phyloP scores from a whole-genome alignment of 345 rosid species.

The Nasturtium officinale region DNA sequence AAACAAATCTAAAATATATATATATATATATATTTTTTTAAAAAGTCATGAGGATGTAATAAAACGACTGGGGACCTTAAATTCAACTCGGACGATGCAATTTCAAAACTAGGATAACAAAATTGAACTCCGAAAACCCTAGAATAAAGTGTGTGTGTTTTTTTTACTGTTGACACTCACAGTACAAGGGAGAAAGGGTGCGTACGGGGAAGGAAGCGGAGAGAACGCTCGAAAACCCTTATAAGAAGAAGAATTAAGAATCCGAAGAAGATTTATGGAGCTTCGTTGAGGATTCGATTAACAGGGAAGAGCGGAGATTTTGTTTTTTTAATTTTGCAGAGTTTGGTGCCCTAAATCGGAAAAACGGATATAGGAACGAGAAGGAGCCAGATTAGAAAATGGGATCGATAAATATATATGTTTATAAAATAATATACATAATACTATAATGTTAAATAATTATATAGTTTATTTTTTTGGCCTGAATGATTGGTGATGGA shows the following conservation, averaged over 20 bases:
- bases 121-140: conserved; percentile 37
- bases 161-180: conserved; percentile 12
- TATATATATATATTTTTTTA: too few species aligned
- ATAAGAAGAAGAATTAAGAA: not conserved
- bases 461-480: not conserved
- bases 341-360: conserved; percentile 44
- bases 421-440: not conserved
- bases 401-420: conserved; percentile 12
- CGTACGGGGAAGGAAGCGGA: conserved; percentile 19
- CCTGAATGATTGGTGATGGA: conserved; percentile 37
- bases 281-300: not conserved
- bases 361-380: conserved; percentile 22
- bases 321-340: not conserved
- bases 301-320: conserved; percentile 22
- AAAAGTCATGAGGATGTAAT: not conserved
- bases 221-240: conserved; percentile 17
- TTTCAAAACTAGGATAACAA: not conserved
- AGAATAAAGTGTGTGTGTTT: not conserved
- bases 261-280: conserved; percentile 7
- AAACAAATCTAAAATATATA: not conserved
- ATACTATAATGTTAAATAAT: not conserved
- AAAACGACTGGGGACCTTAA: not conserved
- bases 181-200: conserved; percentile 10
- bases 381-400: conserved; percentile 27
- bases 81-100: not conserved